Percentiles rank a stretch among this genome's conserved stretches.
These are phyloP conservation scores for Meyerozyma sp. DNA, from an alignment of 1,139 yeast species.

Conservation along the genomic window DNA sequence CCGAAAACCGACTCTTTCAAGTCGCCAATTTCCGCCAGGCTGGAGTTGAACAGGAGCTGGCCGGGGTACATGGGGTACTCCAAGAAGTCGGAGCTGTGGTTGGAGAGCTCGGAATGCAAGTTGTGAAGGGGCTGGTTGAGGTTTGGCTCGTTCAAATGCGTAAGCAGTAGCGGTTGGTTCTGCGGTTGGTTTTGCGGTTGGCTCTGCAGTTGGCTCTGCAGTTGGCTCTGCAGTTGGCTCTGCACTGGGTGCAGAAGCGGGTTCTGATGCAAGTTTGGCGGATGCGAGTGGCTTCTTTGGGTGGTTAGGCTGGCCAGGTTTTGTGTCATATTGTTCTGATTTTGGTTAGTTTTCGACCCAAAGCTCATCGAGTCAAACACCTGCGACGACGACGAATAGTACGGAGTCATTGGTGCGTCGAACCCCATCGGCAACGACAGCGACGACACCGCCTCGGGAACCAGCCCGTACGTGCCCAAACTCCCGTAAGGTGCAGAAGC, in stretches of 20 bases:
- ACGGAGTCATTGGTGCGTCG: neutral
- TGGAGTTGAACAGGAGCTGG: neutral
- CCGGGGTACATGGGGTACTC: neutral
- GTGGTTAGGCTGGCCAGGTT: too few species aligned
- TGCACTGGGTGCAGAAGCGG: too few species aligned
- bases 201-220: too few species aligned
- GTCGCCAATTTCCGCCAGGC: neutral
- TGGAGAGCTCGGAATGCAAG: neutral
- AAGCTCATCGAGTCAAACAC: neutral
- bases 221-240: too few species aligned
- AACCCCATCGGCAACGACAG: neutral
- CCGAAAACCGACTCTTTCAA: neutral
- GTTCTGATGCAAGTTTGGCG: too few species aligned
- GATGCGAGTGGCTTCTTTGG: too few species aligned
- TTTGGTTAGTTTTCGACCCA: too few species aligned
- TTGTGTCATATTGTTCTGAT: too few species aligned
- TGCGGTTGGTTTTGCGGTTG: too few species aligned
- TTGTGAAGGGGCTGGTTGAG: neutral
- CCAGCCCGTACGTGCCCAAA: neutral
- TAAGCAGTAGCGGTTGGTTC: too few species aligned
- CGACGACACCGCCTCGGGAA: neutral
- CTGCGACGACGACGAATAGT: neutral
- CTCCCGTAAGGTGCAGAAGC: neutral
- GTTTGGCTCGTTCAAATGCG: too few species aligned
- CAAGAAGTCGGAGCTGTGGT: too few species aligned